Evolutionary conservation across 2,329 filamentous ascomycete genomes (phyloP), one percentile per base, ranked within the genome.

Genomic region (Trichoderma sp.): DNA sequence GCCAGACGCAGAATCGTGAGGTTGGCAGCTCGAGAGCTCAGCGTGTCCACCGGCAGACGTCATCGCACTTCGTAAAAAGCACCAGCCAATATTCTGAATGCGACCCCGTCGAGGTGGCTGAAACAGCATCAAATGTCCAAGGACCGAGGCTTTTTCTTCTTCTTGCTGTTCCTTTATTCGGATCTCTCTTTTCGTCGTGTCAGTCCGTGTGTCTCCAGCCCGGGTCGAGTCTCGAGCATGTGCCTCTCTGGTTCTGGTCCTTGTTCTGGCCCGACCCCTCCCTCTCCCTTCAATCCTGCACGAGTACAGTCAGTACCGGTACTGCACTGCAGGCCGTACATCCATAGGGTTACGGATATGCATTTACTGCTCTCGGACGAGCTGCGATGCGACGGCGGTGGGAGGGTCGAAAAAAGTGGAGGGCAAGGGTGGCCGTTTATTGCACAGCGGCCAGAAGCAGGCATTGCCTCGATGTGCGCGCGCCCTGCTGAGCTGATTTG

Each of bases 361-460:
- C 57, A 34, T 61, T 36, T 36, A n/a, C 30, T 36, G 30, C n/a
- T 61, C 47, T 56, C 28, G 28, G 47, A 66, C 30, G 63, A 34
- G 63, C 28, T 34, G 28, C 64, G 51, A 67, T 67, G 64, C 64
- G 64, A 67, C 64, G 64, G 64, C 62, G 43, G 62, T 34, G 64
- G 64, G 64, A 53, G 64, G 61, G 61, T 43, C 30, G 21, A 39
- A 26, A 26, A 53, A 66, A 34, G 63, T 56, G 63, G 64, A 39
- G 32, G 47, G 32, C 64, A 36, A 57, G 64, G 63, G 34, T 36
- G 34, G 47, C 53, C 6, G 11, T 36, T 39, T 18, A 51, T 47
- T 53, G 63, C 28, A 53, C 36, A 39, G 36, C 36, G 36, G 18
- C 63, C 18, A 66, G 36, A 66, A 56, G 63, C 47, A 66, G 63